These are phyloP conservation scores for Hemileccinum impolitum DNA, from an alignment of 768 basidiomycete genomes.

Conservation along the genomic window DNA sequence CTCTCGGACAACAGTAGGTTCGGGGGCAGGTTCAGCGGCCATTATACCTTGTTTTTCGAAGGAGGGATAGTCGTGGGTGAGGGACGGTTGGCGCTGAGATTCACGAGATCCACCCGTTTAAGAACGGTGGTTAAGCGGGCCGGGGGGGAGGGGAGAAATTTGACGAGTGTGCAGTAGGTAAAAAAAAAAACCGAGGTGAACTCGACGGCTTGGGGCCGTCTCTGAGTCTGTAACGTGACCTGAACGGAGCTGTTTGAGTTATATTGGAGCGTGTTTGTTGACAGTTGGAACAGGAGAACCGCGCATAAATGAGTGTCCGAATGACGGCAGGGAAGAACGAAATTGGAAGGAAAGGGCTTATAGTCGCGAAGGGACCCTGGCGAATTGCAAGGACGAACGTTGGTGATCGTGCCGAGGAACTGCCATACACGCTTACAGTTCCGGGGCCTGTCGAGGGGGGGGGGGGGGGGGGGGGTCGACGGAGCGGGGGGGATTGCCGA, in stretches of 20 bases:
- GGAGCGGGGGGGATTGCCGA: constrained; percentile 11
- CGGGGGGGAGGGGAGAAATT: constrained; percentile 3
- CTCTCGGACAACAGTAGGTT: constrained; percentile 3
- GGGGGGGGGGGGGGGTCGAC: constrained; percentile 1
- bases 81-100: constrained; percentile 6
- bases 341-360: constrained; percentile 12
- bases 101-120: constrained; percentile 5
- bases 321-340: constrained; percentile 18
- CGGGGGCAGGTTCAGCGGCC: constrained; percentile 18
- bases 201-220: no score
- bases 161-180: background rate
- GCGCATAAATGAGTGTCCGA: constrained; percentile 1
- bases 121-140: constrained; percentile 11
- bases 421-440: constrained; percentile 13
- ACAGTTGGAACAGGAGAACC: background rate
- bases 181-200: background rate
- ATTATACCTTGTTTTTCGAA: constrained; percentile 11
- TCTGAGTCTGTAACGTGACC: constrained; percentile 2
- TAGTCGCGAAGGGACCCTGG: constrained; percentile 6
- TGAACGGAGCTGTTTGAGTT: background rate
- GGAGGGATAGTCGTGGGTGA: background rate
- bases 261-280: constrained; percentile 8
- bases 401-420: constrained; percentile 14
- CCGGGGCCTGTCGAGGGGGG: constrained; percentile 4
- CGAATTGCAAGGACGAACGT: constrained; percentile 28